These are phyloP conservation scores for Clitopilus passeckerianus DNA, from an alignment of 768 basidiomycete genomes.

Conservation along the genomic window DNA sequence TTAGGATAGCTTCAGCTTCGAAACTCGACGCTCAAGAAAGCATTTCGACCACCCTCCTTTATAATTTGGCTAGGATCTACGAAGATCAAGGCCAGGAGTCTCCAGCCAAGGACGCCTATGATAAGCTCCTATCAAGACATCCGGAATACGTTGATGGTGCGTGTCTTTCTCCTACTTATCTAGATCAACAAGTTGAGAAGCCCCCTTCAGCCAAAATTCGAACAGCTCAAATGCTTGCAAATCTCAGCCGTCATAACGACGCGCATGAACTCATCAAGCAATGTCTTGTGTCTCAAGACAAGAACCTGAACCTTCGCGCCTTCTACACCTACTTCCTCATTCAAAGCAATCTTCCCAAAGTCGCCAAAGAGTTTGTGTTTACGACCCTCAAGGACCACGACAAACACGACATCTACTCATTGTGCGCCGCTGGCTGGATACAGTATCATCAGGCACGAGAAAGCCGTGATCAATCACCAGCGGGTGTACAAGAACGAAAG, in stretches of 20 bases:
- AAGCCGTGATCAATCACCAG: conserved; percentile 57
- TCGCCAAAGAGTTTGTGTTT: conserved; percentile 88
- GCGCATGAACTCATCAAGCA: conserved; percentile 91
- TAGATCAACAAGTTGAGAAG: background rate
- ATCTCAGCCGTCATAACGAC: conserved; percentile 66
- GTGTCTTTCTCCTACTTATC: conserved; percentile 19
- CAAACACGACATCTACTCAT: conserved; percentile 84
- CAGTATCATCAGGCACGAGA: conserved; percentile 85
- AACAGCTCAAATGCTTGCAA: conserved; percentile 74
- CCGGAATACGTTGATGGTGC: conserved; percentile 95
- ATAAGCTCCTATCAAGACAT: conserved; percentile 82
- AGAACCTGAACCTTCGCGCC: conserved; percentile 84
- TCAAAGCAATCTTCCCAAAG: conserved; percentile 62
- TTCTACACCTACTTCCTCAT: conserved; percentile 93
- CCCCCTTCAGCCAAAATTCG: conserved; percentile 77
- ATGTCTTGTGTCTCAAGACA: conserved; percentile 70
- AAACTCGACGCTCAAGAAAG: conserved; percentile 51
- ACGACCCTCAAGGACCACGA: conserved; percentile 82
- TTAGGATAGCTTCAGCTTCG: conserved; percentile 50
- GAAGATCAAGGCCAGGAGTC: conserved; percentile 76
- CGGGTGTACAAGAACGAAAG: conserved; percentile 64
- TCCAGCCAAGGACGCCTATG: conserved; percentile 81
- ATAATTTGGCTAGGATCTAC: conserved; percentile 89
- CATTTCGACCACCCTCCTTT: conserved; percentile 78
- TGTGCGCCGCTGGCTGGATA: conserved; percentile 87